Evolutionary conservation across 2,329 filamentous ascomycete genomes (phyloP).

Genomic region (Cordyceps fumosorosea): DNA sequence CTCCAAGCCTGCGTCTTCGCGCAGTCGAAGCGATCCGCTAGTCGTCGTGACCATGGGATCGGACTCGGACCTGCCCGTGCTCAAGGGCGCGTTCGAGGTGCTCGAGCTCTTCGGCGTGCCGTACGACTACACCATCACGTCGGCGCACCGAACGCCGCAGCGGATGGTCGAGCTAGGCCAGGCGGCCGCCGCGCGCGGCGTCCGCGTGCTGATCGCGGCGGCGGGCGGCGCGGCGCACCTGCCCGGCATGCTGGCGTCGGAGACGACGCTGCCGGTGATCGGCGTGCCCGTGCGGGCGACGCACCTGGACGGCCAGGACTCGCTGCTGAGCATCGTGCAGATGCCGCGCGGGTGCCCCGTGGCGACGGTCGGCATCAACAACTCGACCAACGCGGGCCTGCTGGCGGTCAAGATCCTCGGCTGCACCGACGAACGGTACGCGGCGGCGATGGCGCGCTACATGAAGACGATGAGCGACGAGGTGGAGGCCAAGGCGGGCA

Average conservation of each 20-base stretch:
- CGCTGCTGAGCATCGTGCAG: conserved; percentile 66
- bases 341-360: conserved; percentile 70
- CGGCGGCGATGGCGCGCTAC: conserved; percentile 53
- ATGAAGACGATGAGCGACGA: conserved; percentile 56
- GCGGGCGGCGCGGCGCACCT: conserved; percentile 68
- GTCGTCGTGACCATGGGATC: conserved; percentile 82
- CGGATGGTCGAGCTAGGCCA: conserved; percentile 63
- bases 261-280: conserved; percentile 67
- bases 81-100: conserved; percentile 59
- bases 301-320: conserved; percentile 64
- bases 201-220: conserved; percentile 69
- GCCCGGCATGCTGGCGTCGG: conserved; percentile 68
- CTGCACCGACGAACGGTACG: conserved; percentile 35
- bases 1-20: conserved; percentile 16
- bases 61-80: conserved; percentile 65
- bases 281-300: conserved; percentile 72
- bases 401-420: conserved; percentile 65
- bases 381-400: conserved; percentile 69
- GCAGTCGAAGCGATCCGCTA: conserved; percentile 40
- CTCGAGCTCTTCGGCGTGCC: conserved; percentile 65
- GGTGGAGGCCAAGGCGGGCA: conserved; percentile 56
- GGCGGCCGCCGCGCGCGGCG: conserved; percentile 55
- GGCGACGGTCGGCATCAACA: conserved; percentile 73
- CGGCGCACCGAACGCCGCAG: conserved; percentile 67
- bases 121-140: conserved; percentile 68